Conservation (phyloP, 768 basidiomycete genomes). For the Lactifluus volemus region DNA sequence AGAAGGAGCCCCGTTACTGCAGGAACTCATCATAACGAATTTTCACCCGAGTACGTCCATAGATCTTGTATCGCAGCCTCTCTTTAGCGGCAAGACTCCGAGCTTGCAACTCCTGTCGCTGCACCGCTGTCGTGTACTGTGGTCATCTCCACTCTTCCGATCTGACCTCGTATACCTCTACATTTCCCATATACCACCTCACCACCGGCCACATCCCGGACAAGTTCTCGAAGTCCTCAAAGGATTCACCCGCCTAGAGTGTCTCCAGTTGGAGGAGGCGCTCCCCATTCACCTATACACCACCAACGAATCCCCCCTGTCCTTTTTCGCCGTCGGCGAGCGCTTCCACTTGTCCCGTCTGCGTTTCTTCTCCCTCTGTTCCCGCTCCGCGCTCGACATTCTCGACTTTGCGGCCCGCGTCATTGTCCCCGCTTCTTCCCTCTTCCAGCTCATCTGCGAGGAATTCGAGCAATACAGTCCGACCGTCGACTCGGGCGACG, state of each 20-base stretch:
- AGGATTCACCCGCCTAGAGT: slow-evolving; percentile 9
- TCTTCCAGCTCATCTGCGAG: slow-evolving; percentile 16
- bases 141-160: slow-evolving; percentile 16
- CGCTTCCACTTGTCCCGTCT: slow-evolving; percentile 6
- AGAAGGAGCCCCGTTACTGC: slow-evolving; percentile 3
- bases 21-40: slow-evolving; percentile 12
- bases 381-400: slow-evolving; percentile 15
- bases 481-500: slow-evolving; percentile 6
- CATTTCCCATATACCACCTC: slow-evolving; percentile 10
- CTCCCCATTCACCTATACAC: slow-evolving; percentile 9
- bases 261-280: slow-evolving; percentile 13
- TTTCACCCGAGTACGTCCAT: slow-evolving; percentile 1
- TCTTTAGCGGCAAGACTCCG: slow-evolving; percentile 9
- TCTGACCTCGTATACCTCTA: slow-evolving; percentile 16
- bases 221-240: slow-evolving; percentile 12
- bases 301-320: background rate
- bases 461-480: slow-evolving; percentile 8
- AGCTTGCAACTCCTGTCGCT: slow-evolving; percentile 9
- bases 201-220: background rate
- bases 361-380: slow-evolving; percentile 12
- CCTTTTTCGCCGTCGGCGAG: slow-evolving; percentile 1
- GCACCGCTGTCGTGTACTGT: slow-evolving; percentile 8
- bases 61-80: slow-evolving; percentile 1
- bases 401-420: slow-evolving; percentile 8
- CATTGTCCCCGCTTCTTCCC: slow-evolving; percentile 7